A percentile compares a stretch with the other conserved stretches of the same genome.
Conservation (phyloP, 2,329 filamentous ascomycete species). For the Penicillium nordicum region DNA sequence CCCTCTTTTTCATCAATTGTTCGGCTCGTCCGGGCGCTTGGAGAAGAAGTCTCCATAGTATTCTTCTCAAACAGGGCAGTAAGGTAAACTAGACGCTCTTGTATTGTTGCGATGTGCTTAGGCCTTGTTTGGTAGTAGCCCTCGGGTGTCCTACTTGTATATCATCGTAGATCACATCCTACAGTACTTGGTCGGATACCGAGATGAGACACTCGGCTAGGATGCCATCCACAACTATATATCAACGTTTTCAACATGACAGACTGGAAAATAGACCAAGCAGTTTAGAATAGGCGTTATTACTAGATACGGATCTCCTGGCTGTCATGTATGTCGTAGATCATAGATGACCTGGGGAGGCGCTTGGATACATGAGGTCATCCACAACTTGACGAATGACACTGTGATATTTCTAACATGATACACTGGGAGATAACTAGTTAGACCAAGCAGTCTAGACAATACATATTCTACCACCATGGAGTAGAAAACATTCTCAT, state of each 20-base stretch:
- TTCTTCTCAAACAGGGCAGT: no score
- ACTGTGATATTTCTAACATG: background rate
- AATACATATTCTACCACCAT: background rate
- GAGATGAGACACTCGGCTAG: no score
- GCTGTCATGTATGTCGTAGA: background rate
- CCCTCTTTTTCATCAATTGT: conserved; percentile 54
- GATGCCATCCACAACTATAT: no score
- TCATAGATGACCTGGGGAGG: background rate
- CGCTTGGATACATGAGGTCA: background rate
- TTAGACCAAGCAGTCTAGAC: background rate
- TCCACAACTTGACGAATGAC: no score
- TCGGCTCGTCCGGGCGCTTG: conserved; percentile 53
- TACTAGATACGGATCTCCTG: background rate
- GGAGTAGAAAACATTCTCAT: background rate
- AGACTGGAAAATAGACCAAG: background rate
- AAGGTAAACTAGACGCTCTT: no score
- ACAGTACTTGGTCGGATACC: no score
- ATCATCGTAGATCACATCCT: no score
- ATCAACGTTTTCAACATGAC: no score
- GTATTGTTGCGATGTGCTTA: no score
- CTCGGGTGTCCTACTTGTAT: no score
- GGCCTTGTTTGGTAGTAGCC: no score
- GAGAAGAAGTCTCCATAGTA: conserved; percentile 47
- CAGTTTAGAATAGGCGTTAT: background rate
- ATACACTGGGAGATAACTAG: background rate